Conservation (phyloP, 2,329 filamentous ascomycete species). For the Apiospora aurea region DNA sequence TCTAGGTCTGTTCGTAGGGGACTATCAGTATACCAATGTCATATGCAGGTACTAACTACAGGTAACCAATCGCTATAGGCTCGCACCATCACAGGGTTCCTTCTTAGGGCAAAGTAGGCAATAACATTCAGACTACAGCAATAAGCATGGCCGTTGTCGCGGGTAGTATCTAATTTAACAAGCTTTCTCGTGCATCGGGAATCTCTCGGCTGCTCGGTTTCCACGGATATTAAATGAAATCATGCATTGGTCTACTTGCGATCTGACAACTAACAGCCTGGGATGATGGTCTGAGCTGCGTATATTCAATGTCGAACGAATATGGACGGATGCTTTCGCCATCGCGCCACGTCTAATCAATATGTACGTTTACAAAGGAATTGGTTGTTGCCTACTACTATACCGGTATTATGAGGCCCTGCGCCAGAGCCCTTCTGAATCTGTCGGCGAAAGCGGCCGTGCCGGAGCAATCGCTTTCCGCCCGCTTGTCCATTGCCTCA, state of each 20-base stretch:
- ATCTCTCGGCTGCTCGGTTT: slow-evolving; percentile 15
- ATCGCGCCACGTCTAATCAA: not conserved
- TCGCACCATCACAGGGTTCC: not conserved
- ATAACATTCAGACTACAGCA: not conserved
- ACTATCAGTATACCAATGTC: not conserved
- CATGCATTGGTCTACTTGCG: not conserved
- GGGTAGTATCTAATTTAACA: slow-evolving; percentile 7
- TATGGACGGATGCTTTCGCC: not conserved
- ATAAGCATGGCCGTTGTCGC: slow-evolving; percentile 14
- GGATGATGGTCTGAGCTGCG: not conserved
- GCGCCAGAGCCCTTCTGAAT: slow-evolving; percentile 57
- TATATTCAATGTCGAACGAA: not conserved
- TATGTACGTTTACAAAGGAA: not conserved
- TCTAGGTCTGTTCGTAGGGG: not conserved
- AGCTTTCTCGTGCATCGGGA: slow-evolving; percentile 14
- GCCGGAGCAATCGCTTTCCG: slow-evolving; percentile 60
- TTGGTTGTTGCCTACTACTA: slow-evolving; percentile 28
- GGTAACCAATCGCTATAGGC: not conserved
- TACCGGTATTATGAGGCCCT: slow-evolving; percentile 40
- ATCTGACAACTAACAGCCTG: not conserved
- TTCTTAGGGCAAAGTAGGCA: not conserved
- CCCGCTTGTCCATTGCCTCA: slow-evolving; percentile 60
- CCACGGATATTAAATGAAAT: not conserved
- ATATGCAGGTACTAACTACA: slow-evolving; percentile 1
- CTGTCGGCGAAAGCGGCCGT: slow-evolving; percentile 59